phyloP scores from a whole-genome alignment of 192 early-diverging fungal genomes.

The Entophlyctis luteolus region DNA sequence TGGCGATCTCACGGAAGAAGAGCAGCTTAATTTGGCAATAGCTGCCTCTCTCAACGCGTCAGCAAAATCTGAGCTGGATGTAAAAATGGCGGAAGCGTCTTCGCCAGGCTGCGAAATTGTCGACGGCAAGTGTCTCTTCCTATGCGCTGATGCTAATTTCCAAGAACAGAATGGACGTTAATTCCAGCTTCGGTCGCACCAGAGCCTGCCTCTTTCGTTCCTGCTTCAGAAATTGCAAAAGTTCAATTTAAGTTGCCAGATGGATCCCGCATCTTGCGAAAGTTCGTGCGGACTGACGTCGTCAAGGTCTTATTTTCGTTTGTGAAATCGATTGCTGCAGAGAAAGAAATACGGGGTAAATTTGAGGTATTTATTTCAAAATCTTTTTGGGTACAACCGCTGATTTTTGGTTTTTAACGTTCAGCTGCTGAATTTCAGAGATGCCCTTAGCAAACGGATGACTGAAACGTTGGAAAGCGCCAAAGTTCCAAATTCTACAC shows the following conservation, averaged over 20 bases:
- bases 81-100: no score
- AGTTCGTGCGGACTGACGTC: slow-evolving; percentile 69
- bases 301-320: slow-evolving; percentile 79
- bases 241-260: slow-evolving; percentile 82
- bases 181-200: not conserved
- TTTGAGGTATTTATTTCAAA: slow-evolving; percentile 62
- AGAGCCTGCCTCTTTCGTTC: not conserved
- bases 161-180: not conserved
- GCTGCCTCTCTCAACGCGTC: slow-evolving; percentile 70
- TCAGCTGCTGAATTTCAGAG: slow-evolving; percentile 59
- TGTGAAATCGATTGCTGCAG: slow-evolving; percentile 55
- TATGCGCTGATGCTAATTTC: not conserved
- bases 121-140: no score
- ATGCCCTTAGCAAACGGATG: slow-evolving; percentile 59
- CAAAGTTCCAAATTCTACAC: slow-evolving; percentile 41
- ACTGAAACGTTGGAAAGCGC: slow-evolving; percentile 71
- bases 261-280: slow-evolving; percentile 71
- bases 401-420: not conserved
- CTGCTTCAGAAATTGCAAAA: slow-evolving; percentile 61
- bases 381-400: not conserved
- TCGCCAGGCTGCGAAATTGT: no score
- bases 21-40: slow-evolving; percentile 81
- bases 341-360: slow-evolving; percentile 50
- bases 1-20: slow-evolving; percentile 80
- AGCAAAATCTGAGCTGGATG: no score